Evolutionary conservation across 164 flowering plant genomes (phyloP), one percentile per base, ranked within the genome.

Genomic region (Dillenia turbinata): DNA sequence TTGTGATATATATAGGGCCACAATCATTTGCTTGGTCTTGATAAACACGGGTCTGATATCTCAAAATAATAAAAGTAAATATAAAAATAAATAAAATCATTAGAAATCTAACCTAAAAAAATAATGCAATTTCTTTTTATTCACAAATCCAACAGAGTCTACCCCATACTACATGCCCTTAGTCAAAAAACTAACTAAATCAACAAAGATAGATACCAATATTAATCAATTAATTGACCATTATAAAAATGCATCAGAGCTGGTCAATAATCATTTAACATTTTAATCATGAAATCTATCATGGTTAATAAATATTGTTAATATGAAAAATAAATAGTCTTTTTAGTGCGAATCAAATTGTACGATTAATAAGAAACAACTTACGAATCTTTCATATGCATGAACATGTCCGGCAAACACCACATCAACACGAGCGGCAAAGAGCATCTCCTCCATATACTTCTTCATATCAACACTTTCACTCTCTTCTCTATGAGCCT

Each of bases 341-440:
- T 26, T 5, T 26, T 26, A 26, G 33, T 26, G 33, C 4, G 33
- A 26, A 4, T 33, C 40, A 5, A 5, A 33, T 33, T 33, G 7
- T 33, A 33, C 5, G 0, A 33, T 33, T 33, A 6, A 33, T 33
- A 33, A 5, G 13, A 52, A 22, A 12, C 19, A 52, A 45, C 96
- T 83, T 82, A 92, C 97, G 52, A 87, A 87, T 59, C 96, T 89
- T 57, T 92, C 97, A 24, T 92, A 92, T 33, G 97, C 96, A 83
- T 89, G 97, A 1, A 89, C 90, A 71, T 92, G 96, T 1, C 96
- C 94, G 3, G 94, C 85, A 49, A 87, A 87, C 46, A 91, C 84
- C 17, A 79, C 60, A 55, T 89, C 96, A 5, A 87, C 92, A 0
- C 85, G 77, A 68, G 89, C 85, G 5, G 44, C 22, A 52, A 75